These are phyloP conservation scores for Grammothele lineata DNA, from an alignment of 768 basidiomycete genomes.

Conservation along the genomic window DNA sequence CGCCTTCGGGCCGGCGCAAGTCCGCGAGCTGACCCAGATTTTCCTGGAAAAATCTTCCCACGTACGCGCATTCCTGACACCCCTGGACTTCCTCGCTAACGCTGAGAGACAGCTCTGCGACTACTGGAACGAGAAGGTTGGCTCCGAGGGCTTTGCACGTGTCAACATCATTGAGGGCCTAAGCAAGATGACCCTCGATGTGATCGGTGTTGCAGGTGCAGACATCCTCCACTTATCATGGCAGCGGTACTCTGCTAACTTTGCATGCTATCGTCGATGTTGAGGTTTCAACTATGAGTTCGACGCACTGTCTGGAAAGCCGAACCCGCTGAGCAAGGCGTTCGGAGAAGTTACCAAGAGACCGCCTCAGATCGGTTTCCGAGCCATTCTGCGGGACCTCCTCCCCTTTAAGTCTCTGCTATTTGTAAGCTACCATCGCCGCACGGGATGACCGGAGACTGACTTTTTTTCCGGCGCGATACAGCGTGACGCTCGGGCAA, in stretches of 20 bases:
- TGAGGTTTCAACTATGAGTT: constrained; percentile 35
- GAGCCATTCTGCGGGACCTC: neutral
- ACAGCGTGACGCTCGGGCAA: constrained; percentile 4
- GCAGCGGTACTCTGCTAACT: too few relatives aligned
- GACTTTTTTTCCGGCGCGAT: neutral
- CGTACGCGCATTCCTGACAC: constrained; percentile 25
- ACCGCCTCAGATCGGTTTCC: neutral
- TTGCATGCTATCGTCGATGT: too few relatives aligned
- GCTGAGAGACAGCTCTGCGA: too few relatives aligned
- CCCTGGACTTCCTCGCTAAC: constrained; percentile 19
- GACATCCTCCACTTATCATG: too few relatives aligned
- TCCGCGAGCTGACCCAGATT: constrained; percentile 51
- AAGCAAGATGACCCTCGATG: constrained; percentile 34
- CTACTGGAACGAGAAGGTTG: too few relatives aligned
- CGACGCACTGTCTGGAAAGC: constrained; percentile 26
- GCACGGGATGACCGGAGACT: neutral
- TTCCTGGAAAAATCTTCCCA: constrained; percentile 51
- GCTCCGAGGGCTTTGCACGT: constrained; percentile 15
- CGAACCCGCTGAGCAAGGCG: constrained; percentile 14
- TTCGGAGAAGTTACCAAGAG: too few relatives aligned
- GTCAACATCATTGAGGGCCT: constrained; percentile 33
- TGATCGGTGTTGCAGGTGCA: constrained; percentile 41
- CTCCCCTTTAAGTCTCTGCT: too few relatives aligned
- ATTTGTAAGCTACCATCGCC: too few relatives aligned
- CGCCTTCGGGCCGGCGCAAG: constrained; percentile 56